Conservation (phyloP, 352 stramenopile species). For the Thraustochytrium sp. region DNA sequence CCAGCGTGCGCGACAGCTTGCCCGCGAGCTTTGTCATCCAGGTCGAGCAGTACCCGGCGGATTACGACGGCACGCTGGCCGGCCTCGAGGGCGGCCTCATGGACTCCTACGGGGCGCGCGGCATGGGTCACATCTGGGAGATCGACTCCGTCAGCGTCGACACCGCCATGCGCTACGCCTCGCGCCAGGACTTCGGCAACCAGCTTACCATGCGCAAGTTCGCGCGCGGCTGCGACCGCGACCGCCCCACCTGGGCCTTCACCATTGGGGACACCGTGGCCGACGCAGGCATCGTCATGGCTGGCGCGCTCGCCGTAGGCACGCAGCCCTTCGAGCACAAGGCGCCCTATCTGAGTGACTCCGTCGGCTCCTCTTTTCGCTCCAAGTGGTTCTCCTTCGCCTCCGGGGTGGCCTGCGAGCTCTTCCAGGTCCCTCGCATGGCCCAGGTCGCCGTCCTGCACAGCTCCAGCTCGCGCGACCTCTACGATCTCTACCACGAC, state of each 20-base stretch:
- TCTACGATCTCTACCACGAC: constrained; percentile 1
- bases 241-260: constrained; percentile 30
- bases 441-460: constrained; percentile 9
- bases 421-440: background rate
- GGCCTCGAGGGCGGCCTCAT: constrained; percentile 9
- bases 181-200: constrained; percentile 31
- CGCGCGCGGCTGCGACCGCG: constrained; percentile 8
- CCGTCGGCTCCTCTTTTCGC: background rate
- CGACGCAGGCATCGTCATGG: constrained; percentile 15
- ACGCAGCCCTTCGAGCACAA: constrained; percentile 36
- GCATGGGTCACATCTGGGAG: constrained; percentile 20
- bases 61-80: constrained; percentile 26
- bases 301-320: constrained; percentile 8
- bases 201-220: constrained; percentile 43
- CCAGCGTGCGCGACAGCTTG: background rate
- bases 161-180: constrained; percentile 9
- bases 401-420: background rate
- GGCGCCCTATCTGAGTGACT: background rate
- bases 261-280: background rate
- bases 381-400: constrained; percentile 1
- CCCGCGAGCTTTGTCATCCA: background rate
- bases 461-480: constrained; percentile 31
- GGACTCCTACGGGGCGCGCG: background rate
- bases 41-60: constrained; percentile 28
- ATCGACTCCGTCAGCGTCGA: constrained; percentile 31